Evolutionary conservation across 2,329 filamentous ascomycete species (phyloP).

Genomic region (Zopfia rhizophila): DNA sequence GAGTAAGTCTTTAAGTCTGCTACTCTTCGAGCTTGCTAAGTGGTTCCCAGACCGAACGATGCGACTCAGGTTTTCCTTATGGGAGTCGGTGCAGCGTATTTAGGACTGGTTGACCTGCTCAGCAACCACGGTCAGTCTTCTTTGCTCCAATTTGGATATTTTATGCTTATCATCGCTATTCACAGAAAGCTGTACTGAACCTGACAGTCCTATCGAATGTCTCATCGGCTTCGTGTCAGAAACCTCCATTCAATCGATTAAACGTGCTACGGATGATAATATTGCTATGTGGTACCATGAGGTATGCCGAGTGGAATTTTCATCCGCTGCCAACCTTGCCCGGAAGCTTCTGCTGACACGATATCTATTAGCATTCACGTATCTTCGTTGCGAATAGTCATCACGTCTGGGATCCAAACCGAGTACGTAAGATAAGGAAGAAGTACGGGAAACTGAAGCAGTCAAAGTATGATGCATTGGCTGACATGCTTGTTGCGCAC

Average conservation of each 20-base stretch:
- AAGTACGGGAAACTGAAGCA: slow-evolving; percentile 66
- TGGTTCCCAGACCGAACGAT: slow-evolving; percentile 60
- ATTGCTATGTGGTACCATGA: slow-evolving; percentile 87
- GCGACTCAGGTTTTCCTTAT: slow-evolving; percentile 82
- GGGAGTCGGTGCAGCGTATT: slow-evolving; percentile 89
- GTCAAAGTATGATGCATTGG: slow-evolving; percentile 59
- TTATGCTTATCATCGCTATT: slow-evolving; percentile 1
- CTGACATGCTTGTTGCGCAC: slow-evolving; percentile 67
- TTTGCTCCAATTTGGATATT: slow-evolving; percentile 50
- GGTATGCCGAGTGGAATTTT: slow-evolving; percentile 49
- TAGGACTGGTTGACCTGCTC: slow-evolving; percentile 83
- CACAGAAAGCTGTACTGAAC: slow-evolving; percentile 69
- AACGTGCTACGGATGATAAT: slow-evolving; percentile 71
- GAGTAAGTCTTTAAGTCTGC: slow-evolving; percentile 61
- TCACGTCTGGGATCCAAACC: slow-evolving; percentile 75
- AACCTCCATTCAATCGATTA: slow-evolving; percentile 78
- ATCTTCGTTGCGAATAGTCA: slow-evolving; percentile 83
- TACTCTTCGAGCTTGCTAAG: slow-evolving; percentile 14
- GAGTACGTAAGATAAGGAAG: slow-evolving; percentile 65
- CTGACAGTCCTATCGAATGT: slow-evolving; percentile 65
- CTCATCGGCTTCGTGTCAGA: slow-evolving; percentile 85
- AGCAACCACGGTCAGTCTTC: slow-evolving; percentile 74
- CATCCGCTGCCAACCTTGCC: neutral
- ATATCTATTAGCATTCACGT: slow-evolving; percentile 68
- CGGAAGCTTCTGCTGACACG: slow-evolving; percentile 6